Percentiles rank a stretch among this genome's conserved stretches.
phyloP scores from a whole-genome alignment of 1,284 basidiomycete species.

The Ustilago sp. region DNA sequence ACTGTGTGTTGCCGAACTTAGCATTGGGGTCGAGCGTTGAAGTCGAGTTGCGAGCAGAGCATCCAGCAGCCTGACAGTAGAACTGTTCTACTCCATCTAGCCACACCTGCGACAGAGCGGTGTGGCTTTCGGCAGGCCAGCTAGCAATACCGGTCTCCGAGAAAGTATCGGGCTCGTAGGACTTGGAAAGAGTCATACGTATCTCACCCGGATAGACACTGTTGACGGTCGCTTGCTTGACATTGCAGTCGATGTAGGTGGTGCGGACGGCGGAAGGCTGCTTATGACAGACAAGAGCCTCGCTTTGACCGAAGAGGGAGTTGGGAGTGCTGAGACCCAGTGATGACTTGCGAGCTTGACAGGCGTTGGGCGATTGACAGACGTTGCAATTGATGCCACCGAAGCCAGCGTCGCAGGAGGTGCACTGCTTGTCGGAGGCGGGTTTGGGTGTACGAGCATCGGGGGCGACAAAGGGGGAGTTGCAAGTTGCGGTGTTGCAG shows the following conservation, averaged over 20 bases:
- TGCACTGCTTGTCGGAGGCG: slow-evolving; percentile 28
- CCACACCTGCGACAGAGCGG: slow-evolving; percentile 57
- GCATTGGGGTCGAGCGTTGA: slow-evolving; percentile 26
- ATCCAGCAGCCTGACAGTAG: slow-evolving; percentile 60
- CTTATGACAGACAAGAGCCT: slow-evolving; percentile 53
- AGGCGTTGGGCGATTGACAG: slow-evolving; percentile 46
- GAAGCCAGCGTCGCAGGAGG: slow-evolving; percentile 53
- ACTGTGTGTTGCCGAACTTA: slow-evolving; percentile 38
- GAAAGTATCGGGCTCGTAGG: slow-evolving; percentile 40
- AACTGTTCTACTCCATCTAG: slow-evolving; percentile 59
- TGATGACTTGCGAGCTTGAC: slow-evolving; percentile 38
- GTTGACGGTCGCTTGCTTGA: slow-evolving; percentile 49
- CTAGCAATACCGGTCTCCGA: slow-evolving; percentile 44
- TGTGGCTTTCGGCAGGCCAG: slow-evolving; percentile 47
- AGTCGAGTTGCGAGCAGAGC: slow-evolving; percentile 47
- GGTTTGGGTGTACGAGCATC: slow-evolving; percentile 43
- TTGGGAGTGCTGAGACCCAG: slow-evolving; percentile 25
- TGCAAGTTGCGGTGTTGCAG: slow-evolving; percentile 56
- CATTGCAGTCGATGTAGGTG: slow-evolving; percentile 51
- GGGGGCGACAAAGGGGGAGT: slow-evolving; percentile 51
- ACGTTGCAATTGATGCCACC: slow-evolving; percentile 62
- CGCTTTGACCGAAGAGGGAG: slow-evolving; percentile 34
- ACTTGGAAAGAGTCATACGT: slow-evolving; percentile 56
- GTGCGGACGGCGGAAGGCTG: slow-evolving; percentile 55
- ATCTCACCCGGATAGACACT: slow-evolving; percentile 54